A percentile compares a stretch with the other conserved stretches of the same genome.
These are phyloP conservation scores for Scalesia atractyloides DNA, from an alignment of 129 eudicot species.

Conservation along the genomic window DNA sequence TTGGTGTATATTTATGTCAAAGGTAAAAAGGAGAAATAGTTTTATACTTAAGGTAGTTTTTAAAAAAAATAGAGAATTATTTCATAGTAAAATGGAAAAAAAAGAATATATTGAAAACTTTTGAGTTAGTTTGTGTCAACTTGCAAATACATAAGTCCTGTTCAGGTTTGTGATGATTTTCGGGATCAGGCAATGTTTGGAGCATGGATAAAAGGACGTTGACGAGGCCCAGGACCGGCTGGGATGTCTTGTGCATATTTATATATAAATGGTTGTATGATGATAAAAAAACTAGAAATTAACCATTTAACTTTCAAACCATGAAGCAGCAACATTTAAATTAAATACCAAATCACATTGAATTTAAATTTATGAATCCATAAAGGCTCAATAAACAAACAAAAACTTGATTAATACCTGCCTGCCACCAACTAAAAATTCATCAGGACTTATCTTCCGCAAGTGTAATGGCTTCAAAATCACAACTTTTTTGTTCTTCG, in stretches of 20 bases:
- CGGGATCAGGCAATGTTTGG: no score
- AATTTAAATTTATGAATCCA: not conserved
- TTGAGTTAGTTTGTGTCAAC: no score
- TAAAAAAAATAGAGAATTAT: no score
- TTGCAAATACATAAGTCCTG: no score
- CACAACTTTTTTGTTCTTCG: slow-evolving; percentile 60
- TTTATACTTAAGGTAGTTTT: no score
- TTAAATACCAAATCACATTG: slow-evolving; percentile 1
- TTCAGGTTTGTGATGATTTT: no score
- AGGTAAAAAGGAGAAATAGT: no score
- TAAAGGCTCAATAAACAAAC: not conserved
- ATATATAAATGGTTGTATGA: not conserved
- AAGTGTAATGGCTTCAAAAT: slow-evolving; percentile 48
- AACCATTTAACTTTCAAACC: slow-evolving; percentile 1
- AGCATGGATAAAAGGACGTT: no score
- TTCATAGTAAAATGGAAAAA: no score
- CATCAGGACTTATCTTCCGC: slow-evolving; percentile 21
- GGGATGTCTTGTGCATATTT: not conserved
- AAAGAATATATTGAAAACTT: no score
- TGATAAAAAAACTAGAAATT: not conserved
- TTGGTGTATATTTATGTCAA: no score
- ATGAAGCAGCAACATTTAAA: slow-evolving; percentile 7
- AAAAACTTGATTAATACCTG: slow-evolving; percentile 1
- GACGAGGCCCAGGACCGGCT: no score
- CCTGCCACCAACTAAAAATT: slow-evolving; percentile 12